These are phyloP conservation scores for Capronia americana DNA, from an alignment of 2,329 filamentous ascomycete species.

Conservation along the genomic window DNA sequence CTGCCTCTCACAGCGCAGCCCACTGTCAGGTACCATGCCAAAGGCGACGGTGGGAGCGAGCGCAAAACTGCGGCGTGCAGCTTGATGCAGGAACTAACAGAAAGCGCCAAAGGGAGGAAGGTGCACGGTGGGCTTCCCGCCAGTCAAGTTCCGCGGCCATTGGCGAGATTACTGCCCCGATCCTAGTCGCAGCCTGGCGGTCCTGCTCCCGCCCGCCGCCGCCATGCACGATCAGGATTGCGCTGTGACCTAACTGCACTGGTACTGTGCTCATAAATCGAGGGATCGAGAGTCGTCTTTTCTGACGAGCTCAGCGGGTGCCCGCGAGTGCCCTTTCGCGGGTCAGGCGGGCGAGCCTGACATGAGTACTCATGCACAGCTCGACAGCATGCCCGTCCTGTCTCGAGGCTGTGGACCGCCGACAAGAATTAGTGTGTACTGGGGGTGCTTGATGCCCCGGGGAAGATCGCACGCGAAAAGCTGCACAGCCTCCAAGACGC, in stretches of 20 bases:
- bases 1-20: conserved; percentile 2
- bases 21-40: conserved; percentile 2
- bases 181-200: background rate
- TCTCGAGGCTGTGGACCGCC: background rate
- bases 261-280: background rate
- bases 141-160: background rate
- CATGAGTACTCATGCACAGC: too few relatives aligned
- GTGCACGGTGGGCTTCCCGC: conserved; percentile 1
- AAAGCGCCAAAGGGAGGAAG: background rate
- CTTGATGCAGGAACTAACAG: conserved; percentile 21
- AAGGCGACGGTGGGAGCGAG: conserved; percentile 5
- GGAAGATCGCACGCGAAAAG: background rate
- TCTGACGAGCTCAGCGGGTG: background rate
- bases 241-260: background rate
- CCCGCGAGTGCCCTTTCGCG: background rate
- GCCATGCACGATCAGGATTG: conserved; percentile 19
- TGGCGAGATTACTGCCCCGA: conserved; percentile 4
- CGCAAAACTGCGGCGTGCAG: background rate
- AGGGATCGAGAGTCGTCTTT: background rate
- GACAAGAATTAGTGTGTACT: background rate
- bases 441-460: background rate
- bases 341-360: too few relatives aligned
- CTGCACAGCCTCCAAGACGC: background rate
- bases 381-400: too few relatives aligned
- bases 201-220: conserved; percentile 18